phyloP scores from a whole-genome alignment of 2,329 filamentous ascomycete genomes.

The Sclerotinia glacialis region DNA sequence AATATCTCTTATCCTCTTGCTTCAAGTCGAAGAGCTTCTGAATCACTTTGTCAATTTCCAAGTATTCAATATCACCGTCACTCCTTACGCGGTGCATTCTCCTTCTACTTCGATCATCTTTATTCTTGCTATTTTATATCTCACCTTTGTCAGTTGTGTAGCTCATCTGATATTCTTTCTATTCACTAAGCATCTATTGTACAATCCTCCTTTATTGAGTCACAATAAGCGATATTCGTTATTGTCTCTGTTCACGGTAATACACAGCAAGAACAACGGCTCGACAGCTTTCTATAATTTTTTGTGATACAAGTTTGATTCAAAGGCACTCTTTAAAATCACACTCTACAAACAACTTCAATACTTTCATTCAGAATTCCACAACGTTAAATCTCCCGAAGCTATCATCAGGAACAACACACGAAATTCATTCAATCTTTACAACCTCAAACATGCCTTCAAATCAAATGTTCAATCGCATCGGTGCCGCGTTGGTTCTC shows the following conservation, averaged over 20 bases:
- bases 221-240: not conserved
- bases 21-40: slow-evolving; percentile 6
- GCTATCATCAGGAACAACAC: not conserved
- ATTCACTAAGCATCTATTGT: slow-evolving; percentile 3
- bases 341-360: slow-evolving; percentile 7
- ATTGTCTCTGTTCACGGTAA: slow-evolving; percentile 9
- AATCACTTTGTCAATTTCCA: slow-evolving; percentile 9
- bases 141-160: not conserved
- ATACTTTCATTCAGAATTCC: slow-evolving; percentile 11
- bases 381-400: not conserved
- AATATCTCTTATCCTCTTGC: slow-evolving; percentile 15
- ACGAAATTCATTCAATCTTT: not conserved
- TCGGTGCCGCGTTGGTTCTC: slow-evolving; percentile 37
- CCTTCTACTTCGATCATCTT: slow-evolving; percentile 21
- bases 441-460: slow-evolving; percentile 26
- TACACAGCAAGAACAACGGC: slow-evolving; percentile 5
- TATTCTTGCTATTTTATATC: not conserved
- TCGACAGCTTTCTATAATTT: not conserved
- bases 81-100: slow-evolving; percentile 38
- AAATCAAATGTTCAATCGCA: slow-evolving; percentile 30
- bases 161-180: not conserved
- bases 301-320: not conserved
- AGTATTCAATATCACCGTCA: slow-evolving; percentile 31
- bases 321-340: not conserved
- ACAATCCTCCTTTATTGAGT: not conserved